Conservation (phyloP, 78 protist genomes). For the Mantamonas sphyraenae region DNA sequence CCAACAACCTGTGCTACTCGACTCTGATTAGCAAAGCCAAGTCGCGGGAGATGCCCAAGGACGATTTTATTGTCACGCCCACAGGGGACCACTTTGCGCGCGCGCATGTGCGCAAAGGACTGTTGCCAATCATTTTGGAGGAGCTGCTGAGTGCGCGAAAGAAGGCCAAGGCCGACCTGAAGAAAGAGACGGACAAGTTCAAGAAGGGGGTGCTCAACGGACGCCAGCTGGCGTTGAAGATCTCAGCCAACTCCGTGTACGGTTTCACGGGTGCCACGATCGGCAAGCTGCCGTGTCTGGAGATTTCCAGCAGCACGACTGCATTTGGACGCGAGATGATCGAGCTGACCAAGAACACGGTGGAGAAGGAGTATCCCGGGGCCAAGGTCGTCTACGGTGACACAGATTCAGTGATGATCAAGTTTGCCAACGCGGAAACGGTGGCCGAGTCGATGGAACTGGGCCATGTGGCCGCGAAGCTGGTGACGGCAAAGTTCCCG, state of each 20-base stretch:
- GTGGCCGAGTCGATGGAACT: constrained; percentile 78
- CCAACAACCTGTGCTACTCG: constrained; percentile 98
- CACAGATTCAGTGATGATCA: constrained; percentile 99
- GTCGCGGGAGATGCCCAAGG: constrained; percentile 9
- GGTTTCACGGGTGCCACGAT: constrained; percentile 99
- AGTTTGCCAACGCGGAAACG: constrained; percentile 69
- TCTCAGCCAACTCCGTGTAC: constrained; percentile 99
- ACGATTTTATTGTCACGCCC: constrained; percentile 23
- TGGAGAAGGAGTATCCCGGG: constrained; percentile 17
- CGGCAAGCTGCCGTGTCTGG: constrained; percentile 96
- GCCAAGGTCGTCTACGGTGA: constrained; percentile 96
- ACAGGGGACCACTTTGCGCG: background rate
- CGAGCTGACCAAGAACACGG: constrained; percentile 64
- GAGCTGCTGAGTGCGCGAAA: constrained; percentile 93
- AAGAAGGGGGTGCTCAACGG: constrained; percentile 90
- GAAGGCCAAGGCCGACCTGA: constrained; percentile 83
- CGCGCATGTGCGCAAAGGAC: constrained; percentile 52
- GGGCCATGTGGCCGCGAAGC: constrained; percentile 30
- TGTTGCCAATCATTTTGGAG: constrained; percentile 90
- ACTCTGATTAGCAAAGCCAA: constrained; percentile 59
- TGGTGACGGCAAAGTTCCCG: constrained; percentile 45
- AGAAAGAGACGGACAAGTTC: constrained; percentile 88
- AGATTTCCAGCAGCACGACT: constrained; percentile 90
- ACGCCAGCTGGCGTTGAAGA: constrained; percentile 97
- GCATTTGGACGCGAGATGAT: constrained; percentile 98